Evolutionary conservation across 2,329 filamentous ascomycete genomes (phyloP).

Genomic region (Escovopsis weberi): DNA sequence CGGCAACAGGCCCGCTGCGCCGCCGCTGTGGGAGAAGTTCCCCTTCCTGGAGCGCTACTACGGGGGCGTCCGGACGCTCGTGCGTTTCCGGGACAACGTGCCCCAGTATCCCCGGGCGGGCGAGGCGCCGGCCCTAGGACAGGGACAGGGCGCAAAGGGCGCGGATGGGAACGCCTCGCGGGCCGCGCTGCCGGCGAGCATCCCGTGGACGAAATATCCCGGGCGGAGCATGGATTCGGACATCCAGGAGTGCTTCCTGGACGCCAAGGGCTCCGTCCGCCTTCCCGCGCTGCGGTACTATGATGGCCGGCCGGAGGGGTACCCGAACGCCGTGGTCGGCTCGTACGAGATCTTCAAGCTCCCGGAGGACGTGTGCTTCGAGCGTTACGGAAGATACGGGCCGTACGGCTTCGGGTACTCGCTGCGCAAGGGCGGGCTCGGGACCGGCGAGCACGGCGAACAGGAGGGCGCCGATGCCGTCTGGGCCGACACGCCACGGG

Average conservation of each 20-base stretch:
- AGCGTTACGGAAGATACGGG: constrained; percentile 74
- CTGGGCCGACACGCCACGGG: constrained; percentile 55
- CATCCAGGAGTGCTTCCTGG: constrained; percentile 68
- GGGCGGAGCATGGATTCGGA: constrained; percentile 26
- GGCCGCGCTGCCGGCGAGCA: constrained; percentile 14
- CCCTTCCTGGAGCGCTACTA: constrained; percentile 80
- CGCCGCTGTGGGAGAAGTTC: constrained; percentile 71
- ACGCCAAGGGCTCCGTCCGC: constrained; percentile 47
- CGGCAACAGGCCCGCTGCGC: constrained; percentile 36
- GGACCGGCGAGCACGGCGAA: constrained; percentile 75
- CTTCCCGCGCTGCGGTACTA: constrained; percentile 62
- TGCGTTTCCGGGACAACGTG: constrained; percentile 48
- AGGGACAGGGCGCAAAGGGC: not conserved
- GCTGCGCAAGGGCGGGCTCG: constrained; percentile 60
- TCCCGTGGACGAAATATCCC: constrained; percentile 20
- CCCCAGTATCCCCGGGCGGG: constrained; percentile 65
- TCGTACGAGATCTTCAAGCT: constrained; percentile 71
- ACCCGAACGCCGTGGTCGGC: constrained; percentile 74
- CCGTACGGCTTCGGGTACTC: constrained; percentile 88
- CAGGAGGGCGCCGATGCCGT: constrained; percentile 65
- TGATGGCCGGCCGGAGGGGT: constrained; percentile 65
- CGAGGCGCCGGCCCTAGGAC: constrained; percentile 29
- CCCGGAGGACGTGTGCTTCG: constrained; percentile 80
- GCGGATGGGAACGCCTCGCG: constrained; percentile 2
- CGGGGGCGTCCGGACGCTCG: constrained; percentile 65